Evolutionary conservation across 2,329 filamentous ascomycete genomes (phyloP), one percentile per base, ranked within the genome.

Genomic region (Elsinoe ampelina): DNA sequence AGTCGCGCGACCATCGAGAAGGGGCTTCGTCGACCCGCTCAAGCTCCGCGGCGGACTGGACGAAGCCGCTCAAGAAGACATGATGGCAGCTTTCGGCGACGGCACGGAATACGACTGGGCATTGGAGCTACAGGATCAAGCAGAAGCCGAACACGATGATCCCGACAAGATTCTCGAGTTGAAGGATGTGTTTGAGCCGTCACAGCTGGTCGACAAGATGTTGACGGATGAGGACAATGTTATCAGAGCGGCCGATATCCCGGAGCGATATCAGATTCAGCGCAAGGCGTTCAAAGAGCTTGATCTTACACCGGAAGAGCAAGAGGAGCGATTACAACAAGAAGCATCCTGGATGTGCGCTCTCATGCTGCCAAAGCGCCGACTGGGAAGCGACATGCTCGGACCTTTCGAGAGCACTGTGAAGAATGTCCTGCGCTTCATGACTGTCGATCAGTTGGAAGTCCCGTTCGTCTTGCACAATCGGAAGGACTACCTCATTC

Each of bases 401-500:
- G 81, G 82, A 34, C 89, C 90, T 0, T 97, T 98, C 71, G 84
- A 88, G 66, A 87, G 87, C 64, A 88, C 92, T 4, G 85, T 98
- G 56, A 84, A 85, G 63, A 95, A 95, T 70, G 91, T 97, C 10
- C 79, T 98, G 38, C 89, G 96, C 65, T 96, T 97, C 68, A 89
- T 98, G 72, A 89, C 95, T 52, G 83, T 92, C 3, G 91, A 97
- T 62, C 89, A 95, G 63, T 89, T 92, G 64, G 93, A 98, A 71
- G 90, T 96, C 1, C 92, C 93, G 0, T 98, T 95, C 70, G 93
- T 98, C 63, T 96, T 96, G 71, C 92, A 96, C 70, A 93, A 98
- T 67, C 89, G 93, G 60, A 95, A 96, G 71, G 93, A 98, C 70
- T 98, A 97, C 67, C 80, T 98, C 42, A 95, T 98, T 57, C 89